Evolutionary conservation across 345 rosid genomes (phyloP).

Genomic region (Arabidopsis suecica): DNA sequence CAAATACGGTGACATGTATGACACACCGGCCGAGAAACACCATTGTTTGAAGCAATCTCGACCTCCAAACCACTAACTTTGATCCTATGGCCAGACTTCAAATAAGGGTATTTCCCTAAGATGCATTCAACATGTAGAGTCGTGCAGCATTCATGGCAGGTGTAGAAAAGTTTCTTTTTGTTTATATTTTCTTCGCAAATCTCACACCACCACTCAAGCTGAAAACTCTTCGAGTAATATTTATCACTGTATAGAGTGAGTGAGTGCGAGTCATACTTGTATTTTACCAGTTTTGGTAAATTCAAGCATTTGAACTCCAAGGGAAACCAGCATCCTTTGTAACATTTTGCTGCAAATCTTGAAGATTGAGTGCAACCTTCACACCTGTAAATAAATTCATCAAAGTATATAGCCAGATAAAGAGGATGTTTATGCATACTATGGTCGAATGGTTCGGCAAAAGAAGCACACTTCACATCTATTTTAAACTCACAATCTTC

Average conservation of each 20-base stretch:
- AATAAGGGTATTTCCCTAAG: conserved; percentile 2
- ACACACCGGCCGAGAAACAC: conserved; percentile 5
- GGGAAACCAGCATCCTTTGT: not conserved
- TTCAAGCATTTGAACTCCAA: not conserved
- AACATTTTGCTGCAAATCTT: not conserved
- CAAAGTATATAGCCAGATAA: not conserved
- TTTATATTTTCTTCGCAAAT: not conserved
- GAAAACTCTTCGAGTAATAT: not conserved
- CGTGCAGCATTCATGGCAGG: not conserved
- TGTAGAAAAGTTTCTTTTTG: not conserved
- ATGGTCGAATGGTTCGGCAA: not conserved
- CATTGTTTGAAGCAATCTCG: not conserved
- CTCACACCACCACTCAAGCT: conserved; percentile 17
- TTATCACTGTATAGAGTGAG: not conserved
- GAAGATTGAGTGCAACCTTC: not conserved
- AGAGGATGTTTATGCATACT: not conserved
- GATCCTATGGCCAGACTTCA: conserved; percentile 1
- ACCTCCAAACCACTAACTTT: conserved; percentile 1
- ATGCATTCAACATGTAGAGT: conserved; percentile 9
- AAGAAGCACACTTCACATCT: conserved; percentile 27
- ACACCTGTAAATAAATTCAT: not conserved
- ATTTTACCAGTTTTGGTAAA: conserved; percentile 7
- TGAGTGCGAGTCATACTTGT: conserved; percentile 5
- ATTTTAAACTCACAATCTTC: conserved; percentile 1
- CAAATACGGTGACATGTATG: not conserved